Base-by-base conservation (phyloP, 192 early-diverging fungal species). In the Coemansia sp. region DNA sequence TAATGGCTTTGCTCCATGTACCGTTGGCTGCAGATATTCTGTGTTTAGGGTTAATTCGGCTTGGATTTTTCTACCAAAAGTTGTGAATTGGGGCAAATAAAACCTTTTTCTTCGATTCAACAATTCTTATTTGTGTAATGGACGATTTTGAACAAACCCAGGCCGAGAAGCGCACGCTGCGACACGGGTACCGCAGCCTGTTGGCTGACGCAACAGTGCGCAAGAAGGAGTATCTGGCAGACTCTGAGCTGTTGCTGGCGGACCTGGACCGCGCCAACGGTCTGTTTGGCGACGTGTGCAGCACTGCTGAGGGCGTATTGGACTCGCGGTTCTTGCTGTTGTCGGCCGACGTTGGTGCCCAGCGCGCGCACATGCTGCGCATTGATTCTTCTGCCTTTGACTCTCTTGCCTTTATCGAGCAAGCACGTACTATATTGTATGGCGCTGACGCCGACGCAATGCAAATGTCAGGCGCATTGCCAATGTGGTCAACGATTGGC, bases 231-330 rank as follows among this genome's bases (percentile, higher is more conserved):
- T 80, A 80, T 49, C 62, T 80, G 16, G 55, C 65, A 1, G 78
- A 67, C 58, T 52, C 48, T 51, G 59, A 59, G 39, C 58, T 75
- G 58, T 56, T 80, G 64, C 58, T 69, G 29, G 65, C 68, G 53
- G 72, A 74, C 56, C 59, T 80, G 41, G 72, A 64, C 37, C 78
- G 72, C 6, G 72, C 78, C 29, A 80, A 80, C 45, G 52, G 29
- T 16, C 69, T 80, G 6, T 80, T 68, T 54, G 35, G 43, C 47
- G 21, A 14, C 90, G 96, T 98, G 2, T 72, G 77, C 31, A 86
- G 87, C 59, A 88, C 93, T 0, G 87, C 92, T 23, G 96, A 98
- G 83, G 94, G 94, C 10, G 86, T 90, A 0, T 77, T 98, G 25
- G 94, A 98, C 85, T 88, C 93, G n/a, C 84, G 85, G 9, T 69